Percentiles rank a stretch among this genome's conserved stretches.
phyloP scores from a whole-genome alignment of 225 moss, liverwort and hornwort species.

The Thuidium tamariscinum region DNA sequence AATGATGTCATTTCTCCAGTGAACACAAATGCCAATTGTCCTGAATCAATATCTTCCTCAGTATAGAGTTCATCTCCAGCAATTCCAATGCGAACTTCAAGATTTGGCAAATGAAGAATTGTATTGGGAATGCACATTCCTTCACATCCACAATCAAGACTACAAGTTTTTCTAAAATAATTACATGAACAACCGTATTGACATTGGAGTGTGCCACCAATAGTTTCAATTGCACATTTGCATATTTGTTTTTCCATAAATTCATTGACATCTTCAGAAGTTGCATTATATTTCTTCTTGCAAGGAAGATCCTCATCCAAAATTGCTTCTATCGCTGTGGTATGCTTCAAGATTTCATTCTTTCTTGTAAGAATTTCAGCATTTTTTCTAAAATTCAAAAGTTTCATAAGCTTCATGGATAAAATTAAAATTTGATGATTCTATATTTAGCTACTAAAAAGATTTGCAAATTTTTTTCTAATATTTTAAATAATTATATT shows the following conservation, averaged over 20 bases:
- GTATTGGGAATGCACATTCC: conserved; percentile 19
- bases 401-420: conserved; percentile 9
- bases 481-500: not conserved
- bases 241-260: conserved; percentile 10
- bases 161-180: conserved; percentile 8
- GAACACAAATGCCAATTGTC: conserved; percentile 16
- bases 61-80: conserved; percentile 15
- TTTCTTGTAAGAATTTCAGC: not conserved
- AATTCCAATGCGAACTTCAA: conserved; percentile 8
- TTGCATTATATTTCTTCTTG: not conserved
- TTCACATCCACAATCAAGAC: conserved; percentile 8
- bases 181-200: conserved; percentile 23
- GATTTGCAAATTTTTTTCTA: not conserved
- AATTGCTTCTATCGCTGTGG: not conserved
- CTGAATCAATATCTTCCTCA: conserved; percentile 4
- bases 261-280: not conserved
- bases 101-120: not conserved
- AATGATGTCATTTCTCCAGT: conserved; percentile 16
- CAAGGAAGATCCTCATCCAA: conserved; percentile 1
- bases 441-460: not conserved
- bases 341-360: not conserved
- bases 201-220: conserved; percentile 15
- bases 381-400: not conserved
- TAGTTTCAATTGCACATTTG: not conserved
- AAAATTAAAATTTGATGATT: not conserved